A percentile compares a stretch with the other conserved stretches of the same genome.
Conservation (phyloP, 768 basidiomycete species). For the Trametes sanguinea region DNA sequence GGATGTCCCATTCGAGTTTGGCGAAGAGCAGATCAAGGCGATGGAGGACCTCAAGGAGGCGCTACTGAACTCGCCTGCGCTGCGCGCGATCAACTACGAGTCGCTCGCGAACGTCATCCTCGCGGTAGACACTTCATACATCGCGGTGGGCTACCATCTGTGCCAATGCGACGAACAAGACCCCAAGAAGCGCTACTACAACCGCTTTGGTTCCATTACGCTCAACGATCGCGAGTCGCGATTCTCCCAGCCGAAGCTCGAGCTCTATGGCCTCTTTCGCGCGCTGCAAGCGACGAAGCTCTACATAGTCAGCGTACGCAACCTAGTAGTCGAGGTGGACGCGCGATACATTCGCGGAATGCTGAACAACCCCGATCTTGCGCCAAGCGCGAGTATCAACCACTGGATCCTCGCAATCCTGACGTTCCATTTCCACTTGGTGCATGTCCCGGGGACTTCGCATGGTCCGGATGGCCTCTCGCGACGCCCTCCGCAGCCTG, state of each 20-base stretch:
- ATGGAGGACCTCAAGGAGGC: too few species aligned
- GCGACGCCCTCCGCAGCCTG: not conserved
- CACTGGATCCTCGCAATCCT: slow-evolving; percentile 43
- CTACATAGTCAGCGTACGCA: slow-evolving; percentile 31
- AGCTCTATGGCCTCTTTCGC: slow-evolving; percentile 29
- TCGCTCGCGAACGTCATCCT: slow-evolving; percentile 18
- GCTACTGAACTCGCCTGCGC: slow-evolving; percentile 3
- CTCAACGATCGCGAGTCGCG: slow-evolving; percentile 19
- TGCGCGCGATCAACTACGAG: slow-evolving; percentile 24
- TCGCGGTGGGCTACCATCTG: not conserved
- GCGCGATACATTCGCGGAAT: slow-evolving; percentile 38
- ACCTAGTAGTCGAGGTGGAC: not conserved
- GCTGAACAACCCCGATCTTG: slow-evolving; percentile 36
- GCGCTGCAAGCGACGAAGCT: slow-evolving; percentile 17
- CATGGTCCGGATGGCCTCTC: slow-evolving; percentile 34
- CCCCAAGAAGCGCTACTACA: slow-evolving; percentile 24
- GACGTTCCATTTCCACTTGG: slow-evolving; percentile 37
- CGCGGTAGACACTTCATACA: slow-evolving; percentile 21
- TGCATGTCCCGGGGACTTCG: slow-evolving; percentile 35
- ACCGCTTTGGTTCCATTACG: slow-evolving; percentile 30
- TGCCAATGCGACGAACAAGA: slow-evolving; percentile 18
- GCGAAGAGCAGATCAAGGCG: too few species aligned
- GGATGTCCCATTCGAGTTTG: too few species aligned
- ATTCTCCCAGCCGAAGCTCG: slow-evolving; percentile 34
- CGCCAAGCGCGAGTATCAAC: slow-evolving; percentile 41